These are phyloP conservation scores for Rhododendron vialii DNA, from an alignment of 148 eudicot genomes.

Conservation along the genomic window DNA sequence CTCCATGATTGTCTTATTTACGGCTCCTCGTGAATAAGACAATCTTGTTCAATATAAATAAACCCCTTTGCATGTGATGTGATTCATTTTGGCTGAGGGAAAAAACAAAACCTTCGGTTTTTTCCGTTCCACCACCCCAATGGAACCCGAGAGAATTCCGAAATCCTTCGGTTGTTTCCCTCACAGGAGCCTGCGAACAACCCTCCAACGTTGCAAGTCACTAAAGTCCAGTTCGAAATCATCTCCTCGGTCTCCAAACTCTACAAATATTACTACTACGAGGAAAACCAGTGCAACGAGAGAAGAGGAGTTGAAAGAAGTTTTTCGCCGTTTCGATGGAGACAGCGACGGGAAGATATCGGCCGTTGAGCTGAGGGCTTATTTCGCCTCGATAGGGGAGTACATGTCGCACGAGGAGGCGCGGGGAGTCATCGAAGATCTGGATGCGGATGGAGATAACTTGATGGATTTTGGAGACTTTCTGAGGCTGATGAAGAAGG, in stretches of 20 bases:
- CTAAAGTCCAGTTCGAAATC: slow-evolving; percentile 24
- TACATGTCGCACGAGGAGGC: slow-evolving; percentile 59
- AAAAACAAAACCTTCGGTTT: no score
- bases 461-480: slow-evolving; percentile 56
- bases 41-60: no score
- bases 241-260: no score
- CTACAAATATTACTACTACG: no score
- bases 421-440: slow-evolving; percentile 45
- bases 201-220: slow-evolving; percentile 7
- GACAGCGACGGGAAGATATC: slow-evolving; percentile 67
- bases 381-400: slow-evolving; percentile 58
- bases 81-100: neutral
- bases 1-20: no score
- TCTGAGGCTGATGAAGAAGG: slow-evolving; percentile 43
- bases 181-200: slow-evolving; percentile 23
- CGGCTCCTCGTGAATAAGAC: no score
- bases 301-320: slow-evolving; percentile 58
- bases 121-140: neutral
- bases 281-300: slow-evolving; percentile 7
- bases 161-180: slow-evolving; percentile 38
- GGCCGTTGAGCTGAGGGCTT: slow-evolving; percentile 45
- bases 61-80: neutral
- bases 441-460: slow-evolving; percentile 56
- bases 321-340: slow-evolving; percentile 52
- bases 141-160: slow-evolving; percentile 31